phyloP scores from a whole-genome alignment of 2,329 filamentous ascomycete species.

The Sporothrix globosa region DNA sequence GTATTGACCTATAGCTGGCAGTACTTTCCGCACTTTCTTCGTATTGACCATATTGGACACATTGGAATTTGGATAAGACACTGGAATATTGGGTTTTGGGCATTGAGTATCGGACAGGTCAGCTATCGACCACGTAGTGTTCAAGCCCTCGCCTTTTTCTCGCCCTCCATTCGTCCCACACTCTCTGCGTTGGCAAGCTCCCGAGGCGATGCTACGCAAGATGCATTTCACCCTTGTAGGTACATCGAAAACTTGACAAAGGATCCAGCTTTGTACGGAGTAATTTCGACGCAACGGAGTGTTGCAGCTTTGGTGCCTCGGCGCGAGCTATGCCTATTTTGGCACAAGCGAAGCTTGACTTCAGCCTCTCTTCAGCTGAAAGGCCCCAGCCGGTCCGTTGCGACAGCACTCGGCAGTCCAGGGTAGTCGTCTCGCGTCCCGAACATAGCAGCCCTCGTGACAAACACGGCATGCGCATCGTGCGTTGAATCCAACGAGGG shows the following conservation, averaged over 20 bases:
- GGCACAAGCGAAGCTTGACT: not conserved
- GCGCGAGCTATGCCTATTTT: too few species aligned
- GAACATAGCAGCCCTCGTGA: constrained; percentile 13
- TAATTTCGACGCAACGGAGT: not conserved
- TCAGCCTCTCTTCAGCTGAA: not conserved
- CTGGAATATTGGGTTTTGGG: too few species aligned
- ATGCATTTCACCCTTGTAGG: constrained; percentile 8
- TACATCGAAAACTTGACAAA: not conserved
- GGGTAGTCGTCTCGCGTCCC: not conserved
- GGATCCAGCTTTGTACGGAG: not conserved
- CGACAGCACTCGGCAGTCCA: not conserved
- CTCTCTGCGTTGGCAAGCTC: constrained; percentile 30
- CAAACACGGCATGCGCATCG: constrained; percentile 24
- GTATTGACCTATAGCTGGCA: not conserved
- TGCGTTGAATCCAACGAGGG: constrained; percentile 28
- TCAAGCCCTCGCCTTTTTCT: not conserved
- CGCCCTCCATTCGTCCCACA: not conserved
- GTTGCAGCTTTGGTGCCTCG: too few species aligned
- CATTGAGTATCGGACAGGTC: too few species aligned
- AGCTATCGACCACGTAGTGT: too few species aligned
- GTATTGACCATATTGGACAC: not conserved
- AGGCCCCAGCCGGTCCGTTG: not conserved
- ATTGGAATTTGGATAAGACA: not conserved
- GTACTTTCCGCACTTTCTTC: not conserved
- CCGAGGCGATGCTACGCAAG: constrained; percentile 31